Base-by-base conservation (phyloP, 768 basidiomycete genomes). In the Termitomyces sp. region DNA sequence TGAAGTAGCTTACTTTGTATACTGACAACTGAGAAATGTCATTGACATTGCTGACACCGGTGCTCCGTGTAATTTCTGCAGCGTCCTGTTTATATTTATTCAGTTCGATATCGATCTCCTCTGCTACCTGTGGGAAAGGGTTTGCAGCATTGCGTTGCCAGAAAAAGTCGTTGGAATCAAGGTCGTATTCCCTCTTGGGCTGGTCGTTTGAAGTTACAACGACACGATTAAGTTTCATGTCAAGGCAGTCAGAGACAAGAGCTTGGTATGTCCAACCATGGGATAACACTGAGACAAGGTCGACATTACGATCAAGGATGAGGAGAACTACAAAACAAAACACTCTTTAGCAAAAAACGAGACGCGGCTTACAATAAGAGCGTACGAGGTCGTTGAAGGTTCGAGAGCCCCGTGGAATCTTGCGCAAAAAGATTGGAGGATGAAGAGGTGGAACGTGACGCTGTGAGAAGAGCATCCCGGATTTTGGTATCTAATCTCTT, bases 181-280 rank as follows among this genome's bases (percentile, higher is more conserved):
- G 86, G 74, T 99, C 97, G 67, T 98, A 98, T 0, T 92, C 88
- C 56, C 83, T 74, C 76, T 94, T 89, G 75, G 89, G 85, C 64
- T 74, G 71, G 64, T 83, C 82, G 57, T 89, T 82, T 56, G 83
- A 83, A 1, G 86, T 81, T 37, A 99, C 88, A 1, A 92, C 86
- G 6, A 99, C 94, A 7, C 96, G 87, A 73, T 98, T 98, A 17
- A 99, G 83, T 73, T 92, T 96, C 81, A 99, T 96, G 60, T 96
- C 91, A 40, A 99, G 85, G 66, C 97, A 98, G 71, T 99, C 97
- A 31, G 96, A 97, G 1, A 98, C 91, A 34, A 99, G 85, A 0
- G 97, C 94, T 75, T 99, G 97, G 69, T 99, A 99, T 43, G 97
- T 98, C 97, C 97, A 99, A 3, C 96, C 96, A 69, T 99, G 97